Evolutionary conservation across 2,329 filamentous ascomycete species (phyloP).

Genomic region (Nemania diffusa): DNA sequence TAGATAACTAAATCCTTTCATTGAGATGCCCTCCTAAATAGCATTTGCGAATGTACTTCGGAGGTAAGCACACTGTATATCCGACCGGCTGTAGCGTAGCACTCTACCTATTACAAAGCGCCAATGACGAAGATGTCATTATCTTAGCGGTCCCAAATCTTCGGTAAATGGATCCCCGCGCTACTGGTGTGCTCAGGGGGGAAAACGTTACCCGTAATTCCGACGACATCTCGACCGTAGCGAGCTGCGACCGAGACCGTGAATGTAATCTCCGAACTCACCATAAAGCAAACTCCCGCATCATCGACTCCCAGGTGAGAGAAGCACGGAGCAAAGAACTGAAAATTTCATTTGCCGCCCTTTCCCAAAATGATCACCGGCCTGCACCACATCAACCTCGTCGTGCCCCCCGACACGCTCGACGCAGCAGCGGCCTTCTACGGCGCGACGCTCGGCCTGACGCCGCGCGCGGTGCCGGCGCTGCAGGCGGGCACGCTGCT

Average conservation of each 20-base stretch:
- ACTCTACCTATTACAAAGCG: neutral
- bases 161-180: neutral
- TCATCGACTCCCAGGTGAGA: no score
- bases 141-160: neutral
- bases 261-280: neutral
- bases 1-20: no score
- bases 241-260: no score
- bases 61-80: no score
- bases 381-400: conserved; percentile 67
- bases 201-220: neutral
- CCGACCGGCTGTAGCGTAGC: neutral
- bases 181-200: neutral
- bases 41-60: no score
- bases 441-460: conserved; percentile 64
- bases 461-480: conserved; percentile 61
- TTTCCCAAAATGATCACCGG: conserved; percentile 61
- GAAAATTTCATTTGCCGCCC: neutral
- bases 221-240: neutral
- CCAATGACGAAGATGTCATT: no score
- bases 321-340: neutral
- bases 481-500: conserved; percentile 61
- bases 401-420: conserved; percentile 64
- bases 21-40: no score
- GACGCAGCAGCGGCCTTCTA: conserved; percentile 65
- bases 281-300: no score